Evolutionary conservation across 164 flowering plant genomes (phyloP), one percentile per base, ranked within the genome.

Genomic region (Kingdonia uniflora): DNA sequence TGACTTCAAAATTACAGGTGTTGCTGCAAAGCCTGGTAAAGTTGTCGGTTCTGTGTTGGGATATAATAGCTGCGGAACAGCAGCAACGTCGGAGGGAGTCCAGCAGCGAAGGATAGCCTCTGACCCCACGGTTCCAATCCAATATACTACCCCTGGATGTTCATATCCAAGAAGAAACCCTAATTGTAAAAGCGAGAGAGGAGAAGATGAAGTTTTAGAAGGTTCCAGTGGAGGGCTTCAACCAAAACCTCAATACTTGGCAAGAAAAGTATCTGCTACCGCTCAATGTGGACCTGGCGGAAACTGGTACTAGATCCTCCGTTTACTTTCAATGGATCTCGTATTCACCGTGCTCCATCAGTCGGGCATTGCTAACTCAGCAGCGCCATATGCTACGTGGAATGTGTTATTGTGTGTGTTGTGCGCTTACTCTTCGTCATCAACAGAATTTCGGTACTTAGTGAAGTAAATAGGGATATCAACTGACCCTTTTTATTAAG

Each of bases 11-110:
- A 16, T 54, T 54, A 59, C 67, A 77, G 87, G 80, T 20, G 73
- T 66, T 56, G 76, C 76, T 57, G 90, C 95, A 54, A 82, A 86
- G 64, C 96, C 98, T 6, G 98, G 98, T 16, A 91, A 87, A 61
- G 90, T 80, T 17, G 81, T 83, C 19, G 76, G 98, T 38, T 75
- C 96, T 0, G 83, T 79, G 14, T 29, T 83, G 58, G 85, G 83
- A 35, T 82, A 87, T 66, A 78, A 76, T 68, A 78, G 79, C 60
- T 76, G 91, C 50, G 83, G 81, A 52, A 70, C 69, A 19, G 77
- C 83, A 17, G 61, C 82, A 46, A 65, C 74, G 8, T 4, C 6
- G 11, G 86, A 77, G 58, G 68, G 57, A 39, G 65, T 67, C 54
- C 87, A 81, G 29, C 95, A 81, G 58, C 72, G 86, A 54, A 78